phyloP scores from a whole-genome alignment of 352 stramenopile species.

The Phytophthora hibernalis region DNA sequence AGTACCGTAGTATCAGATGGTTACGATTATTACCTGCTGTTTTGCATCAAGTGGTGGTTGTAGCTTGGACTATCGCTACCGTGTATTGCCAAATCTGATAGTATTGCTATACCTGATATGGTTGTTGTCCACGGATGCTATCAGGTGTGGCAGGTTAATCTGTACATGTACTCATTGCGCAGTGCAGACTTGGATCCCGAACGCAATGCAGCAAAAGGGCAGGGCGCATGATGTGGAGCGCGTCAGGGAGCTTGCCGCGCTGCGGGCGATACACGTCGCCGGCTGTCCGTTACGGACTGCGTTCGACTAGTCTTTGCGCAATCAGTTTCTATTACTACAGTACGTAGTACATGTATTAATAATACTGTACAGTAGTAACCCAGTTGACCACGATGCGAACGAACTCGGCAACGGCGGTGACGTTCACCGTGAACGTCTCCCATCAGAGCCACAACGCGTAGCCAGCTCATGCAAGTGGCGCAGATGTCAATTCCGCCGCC shows the following conservation, averaged over 20 bases:
- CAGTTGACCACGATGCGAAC: neutral
- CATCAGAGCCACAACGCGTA: neutral
- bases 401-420: neutral
- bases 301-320: conserved; percentile 12
- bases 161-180: neutral
- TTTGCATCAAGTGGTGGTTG: no score
- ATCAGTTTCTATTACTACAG: no score
- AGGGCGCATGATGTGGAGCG: conserved; percentile 28
- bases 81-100: no score
- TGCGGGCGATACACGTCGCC: conserved; percentile 23
- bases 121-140: no score
- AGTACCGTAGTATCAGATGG: no score
- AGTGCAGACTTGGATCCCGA: conserved; percentile 7
- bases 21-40: no score
- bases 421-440: neutral
- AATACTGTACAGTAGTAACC: no score
- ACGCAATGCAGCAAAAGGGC: conserved; percentile 26
- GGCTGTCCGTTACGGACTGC: neutral
- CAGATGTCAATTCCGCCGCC: no score
- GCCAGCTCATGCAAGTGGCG: neutral
- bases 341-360: no score
- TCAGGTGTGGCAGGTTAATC: no score
- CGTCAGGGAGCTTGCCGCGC: conserved; percentile 23
- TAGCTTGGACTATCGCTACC: no score
- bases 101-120: no score